Conservation (phyloP, 2,329 filamentous ascomycete species). For the Cladosporium sp. region DNA sequence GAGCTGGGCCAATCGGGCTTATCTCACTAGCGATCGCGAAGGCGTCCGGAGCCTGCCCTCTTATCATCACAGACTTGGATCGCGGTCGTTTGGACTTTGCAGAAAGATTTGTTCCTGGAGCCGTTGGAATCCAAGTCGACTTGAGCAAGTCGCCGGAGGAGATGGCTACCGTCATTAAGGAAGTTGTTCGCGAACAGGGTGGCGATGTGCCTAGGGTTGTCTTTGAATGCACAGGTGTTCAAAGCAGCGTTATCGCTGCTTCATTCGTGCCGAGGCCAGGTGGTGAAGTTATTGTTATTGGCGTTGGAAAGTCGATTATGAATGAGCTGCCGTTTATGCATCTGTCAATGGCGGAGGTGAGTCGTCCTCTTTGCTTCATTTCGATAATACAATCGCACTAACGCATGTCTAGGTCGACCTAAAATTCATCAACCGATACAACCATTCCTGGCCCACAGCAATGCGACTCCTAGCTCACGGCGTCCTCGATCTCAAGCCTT, state of each 20-base stretch:
- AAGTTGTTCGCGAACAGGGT: slow-evolving; percentile 19
- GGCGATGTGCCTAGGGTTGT: slow-evolving; percentile 27
- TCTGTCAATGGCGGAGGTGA: slow-evolving; percentile 28
- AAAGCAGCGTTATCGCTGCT: slow-evolving; percentile 30
- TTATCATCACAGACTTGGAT: slow-evolving; percentile 84
- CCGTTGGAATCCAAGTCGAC: slow-evolving; percentile 25
- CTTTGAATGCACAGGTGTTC: slow-evolving; percentile 34
- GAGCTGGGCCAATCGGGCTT: slow-evolving; percentile 62
- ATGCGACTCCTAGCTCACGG: slow-evolving; percentile 58
- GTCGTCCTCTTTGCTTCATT: too few relatives aligned
- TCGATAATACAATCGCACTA: too few relatives aligned
- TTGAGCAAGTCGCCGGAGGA: slow-evolving; percentile 20
- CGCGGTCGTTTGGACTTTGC: slow-evolving; percentile 75
- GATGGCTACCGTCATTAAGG: slow-evolving; percentile 23
- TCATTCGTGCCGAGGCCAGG: slow-evolving; percentile 22
- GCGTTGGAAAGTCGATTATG: slow-evolving; percentile 32
- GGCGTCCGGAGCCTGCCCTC: slow-evolving; percentile 65
- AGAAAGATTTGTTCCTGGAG: slow-evolving; percentile 51
- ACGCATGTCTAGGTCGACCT: slow-evolving; percentile 45
- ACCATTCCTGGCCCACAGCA: slow-evolving; percentile 65
- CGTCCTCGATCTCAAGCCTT: slow-evolving; percentile 57
- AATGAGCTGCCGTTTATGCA: slow-evolving; percentile 37
- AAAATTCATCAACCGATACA: slow-evolving; percentile 67
- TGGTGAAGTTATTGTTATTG: slow-evolving; percentile 33
- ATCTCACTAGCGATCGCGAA: slow-evolving; percentile 53